Evolutionary conservation across 176 grass and related monocot species (phyloP), one percentile per base, ranked within the genome.

Genomic region (Oryza officinalis): DNA sequence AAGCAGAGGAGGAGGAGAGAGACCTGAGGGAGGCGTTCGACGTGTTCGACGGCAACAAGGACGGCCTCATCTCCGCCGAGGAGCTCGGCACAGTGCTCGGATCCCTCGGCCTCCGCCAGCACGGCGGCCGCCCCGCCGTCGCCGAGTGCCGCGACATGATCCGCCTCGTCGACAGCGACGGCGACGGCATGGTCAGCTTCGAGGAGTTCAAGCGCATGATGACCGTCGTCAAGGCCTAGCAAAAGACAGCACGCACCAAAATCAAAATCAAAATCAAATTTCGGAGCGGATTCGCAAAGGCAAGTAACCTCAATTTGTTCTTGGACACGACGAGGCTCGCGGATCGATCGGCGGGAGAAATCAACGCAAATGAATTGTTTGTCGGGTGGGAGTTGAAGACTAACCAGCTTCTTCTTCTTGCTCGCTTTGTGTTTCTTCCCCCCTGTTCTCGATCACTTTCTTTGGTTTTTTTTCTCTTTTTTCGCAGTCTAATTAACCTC

Each of bases 191-290:
- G 89, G 93, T 98, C 44, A 86, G 60, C 86, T 98, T 98, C 75
- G 91, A 92, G 59, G 96, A 98, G 90, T 98, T 98, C 85, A 96
- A 95, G 91, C 92, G 80, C 67, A 98, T 98, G 96, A 98, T 98
- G 96, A 74, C 79, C 71, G 80, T 92, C 75, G 69, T 90, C 75
- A 90, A 83, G 88, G 80, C 80, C 28, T 90, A 79, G n/a, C 14
- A 69, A 25, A 41, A 18, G 11, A 4, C 63, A 52, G 3, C 17
- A 35, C 43, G 40, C 8, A 3, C 2, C 18, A 20, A 57, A 22
- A 10, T 20, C 17, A 8, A 8, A 8, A 14, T 25, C 57, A 25
- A 44, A 28, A 17, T 0, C 41, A 3, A 81, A 80, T 32, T 45
- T 41, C n/a, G 67, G 27, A 73, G 52, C 76, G 71, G 77, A 85